phyloP scores from a whole-genome alignment of 2,329 filamentous ascomycete species.

The Sarocladium kiliense region DNA sequence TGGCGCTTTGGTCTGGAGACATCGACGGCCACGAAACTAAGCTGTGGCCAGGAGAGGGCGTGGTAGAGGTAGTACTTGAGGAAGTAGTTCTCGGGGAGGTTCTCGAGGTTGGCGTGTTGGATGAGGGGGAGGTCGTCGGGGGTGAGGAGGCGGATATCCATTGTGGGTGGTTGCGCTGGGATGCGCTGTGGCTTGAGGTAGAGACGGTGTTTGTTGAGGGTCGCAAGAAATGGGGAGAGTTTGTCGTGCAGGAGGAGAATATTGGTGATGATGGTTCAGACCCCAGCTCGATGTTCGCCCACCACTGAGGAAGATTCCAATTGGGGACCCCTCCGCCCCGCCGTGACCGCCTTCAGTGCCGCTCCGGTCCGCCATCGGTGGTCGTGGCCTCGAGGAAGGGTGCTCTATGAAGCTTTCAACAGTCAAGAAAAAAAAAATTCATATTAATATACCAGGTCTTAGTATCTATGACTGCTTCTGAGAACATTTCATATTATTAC shows the following conservation, averaged over 20 bases:
- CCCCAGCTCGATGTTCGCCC: no score
- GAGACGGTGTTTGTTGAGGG: no score
- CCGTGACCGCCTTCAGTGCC: background rate
- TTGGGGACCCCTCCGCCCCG: constrained; percentile 12
- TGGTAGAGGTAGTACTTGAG: constrained; percentile 99
- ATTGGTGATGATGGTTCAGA: background rate
- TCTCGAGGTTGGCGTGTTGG: constrained; percentile 97
- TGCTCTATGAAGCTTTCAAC: no score
- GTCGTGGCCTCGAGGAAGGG: background rate
- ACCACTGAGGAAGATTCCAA: background rate
- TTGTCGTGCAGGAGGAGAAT: no score
- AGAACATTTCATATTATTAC: no score
- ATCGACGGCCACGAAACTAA: constrained; percentile 94
- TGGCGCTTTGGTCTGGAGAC: constrained; percentile 72
- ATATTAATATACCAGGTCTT: no score
- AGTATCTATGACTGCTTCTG: no score
- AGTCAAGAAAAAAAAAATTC: no score
- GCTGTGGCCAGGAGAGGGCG: constrained; percentile 94
- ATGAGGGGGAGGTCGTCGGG: constrained; percentile 84
- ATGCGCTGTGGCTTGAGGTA: background rate
- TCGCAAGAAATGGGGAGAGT: no score
- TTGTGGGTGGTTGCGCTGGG: constrained; percentile 33
- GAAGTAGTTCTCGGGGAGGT: constrained; percentile 99
- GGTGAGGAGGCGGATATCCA: constrained; percentile 87
- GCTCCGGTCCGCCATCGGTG: background rate